Base-by-base conservation (phyloP, 441 rosid species). In the Populus tomentosa region DNA sequence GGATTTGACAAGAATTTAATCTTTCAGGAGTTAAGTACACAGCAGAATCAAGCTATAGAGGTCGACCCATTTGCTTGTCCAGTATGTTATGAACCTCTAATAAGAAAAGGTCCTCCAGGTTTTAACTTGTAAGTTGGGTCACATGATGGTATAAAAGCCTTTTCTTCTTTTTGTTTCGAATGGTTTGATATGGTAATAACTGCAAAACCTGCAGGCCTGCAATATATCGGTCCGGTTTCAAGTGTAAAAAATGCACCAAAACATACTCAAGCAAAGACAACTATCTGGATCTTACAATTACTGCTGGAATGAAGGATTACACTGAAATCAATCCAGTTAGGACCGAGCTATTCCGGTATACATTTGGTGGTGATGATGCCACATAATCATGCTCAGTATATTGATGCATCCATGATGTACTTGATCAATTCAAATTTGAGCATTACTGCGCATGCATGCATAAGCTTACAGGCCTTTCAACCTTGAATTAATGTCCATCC, bases 81-180 rank as follows among this genome's bases (percentile, higher is more conserved):
- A 62, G 86, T 90, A 28, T 93, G 99, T 72, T 95, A 90, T 75
- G 88, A 92, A 78, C 97, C 97, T 33, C 89, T 93, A 69, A 69
- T 88, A 81, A 90, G 97, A 84, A 92, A 89, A 88, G 99, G 98
- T 21, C 98, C 96, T 77, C 77, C 95, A 35, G 98, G 99, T 87
- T 83, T 93, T n/a, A 93, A 91, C 86, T 82, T 91, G 98, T 95
- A 88, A 82, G 97, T 88, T 72, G 68, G 36, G 42, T 69, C 35
- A 71, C 76, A 21, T 16, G 32, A 46, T 71, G 61, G 16, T 33
- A n/a, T 3, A 5, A 33, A 73, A 32, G 13, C 21, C 30, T 18
- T 70, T 24, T 24, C 24, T 24, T 24, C 26, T 4, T 32, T 28
- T 40, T 64, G 1, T 11, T 10, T 24, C 1, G 30, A 72, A 77